Conservation (phyloP, 2,329 filamentous ascomycete genomes). For the Xylariaceae sp. region DNA sequence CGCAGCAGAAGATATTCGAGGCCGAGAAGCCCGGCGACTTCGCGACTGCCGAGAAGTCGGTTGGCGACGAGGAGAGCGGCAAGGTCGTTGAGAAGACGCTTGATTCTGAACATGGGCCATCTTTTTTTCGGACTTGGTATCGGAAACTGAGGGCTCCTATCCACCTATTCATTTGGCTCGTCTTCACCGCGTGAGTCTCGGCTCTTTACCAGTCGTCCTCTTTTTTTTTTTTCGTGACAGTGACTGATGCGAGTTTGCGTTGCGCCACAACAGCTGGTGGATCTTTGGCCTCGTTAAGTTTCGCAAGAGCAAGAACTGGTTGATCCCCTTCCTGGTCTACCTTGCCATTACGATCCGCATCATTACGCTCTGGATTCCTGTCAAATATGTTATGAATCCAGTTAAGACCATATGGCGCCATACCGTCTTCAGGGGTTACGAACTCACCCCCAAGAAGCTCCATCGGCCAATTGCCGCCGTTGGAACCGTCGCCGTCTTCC, state of each 20-base stretch:
- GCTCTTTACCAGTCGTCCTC: not conserved
- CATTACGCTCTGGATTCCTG: constrained; percentile 75
- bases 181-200: constrained; percentile 46
- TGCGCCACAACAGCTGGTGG: constrained; percentile 46
- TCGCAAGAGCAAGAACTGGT: constrained; percentile 74
- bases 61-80: constrained; percentile 42
- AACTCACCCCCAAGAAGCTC: constrained; percentile 70
- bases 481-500: constrained; percentile 72
- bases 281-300: constrained; percentile 64
- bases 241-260: constrained; percentile 21
- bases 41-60: constrained; percentile 44
- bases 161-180: constrained; percentile 52
- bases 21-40: constrained; percentile 47
- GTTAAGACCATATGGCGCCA: constrained; percentile 72
- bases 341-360: constrained; percentile 76
- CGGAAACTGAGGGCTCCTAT: constrained; percentile 51
- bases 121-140: constrained; percentile 48
- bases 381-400: constrained; percentile 69
- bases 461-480: constrained; percentile 68
- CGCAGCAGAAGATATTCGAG: constrained; percentile 48
- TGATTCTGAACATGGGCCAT: constrained; percentile 22
- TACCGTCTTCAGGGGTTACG: constrained; percentile 64
- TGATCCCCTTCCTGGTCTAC: constrained; percentile 84
- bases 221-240: not conserved
- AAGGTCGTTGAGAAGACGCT: constrained; percentile 38